Conservation (phyloP, 176 grass and related monocot species). For the Dendrocalamus sinicus region DNA sequence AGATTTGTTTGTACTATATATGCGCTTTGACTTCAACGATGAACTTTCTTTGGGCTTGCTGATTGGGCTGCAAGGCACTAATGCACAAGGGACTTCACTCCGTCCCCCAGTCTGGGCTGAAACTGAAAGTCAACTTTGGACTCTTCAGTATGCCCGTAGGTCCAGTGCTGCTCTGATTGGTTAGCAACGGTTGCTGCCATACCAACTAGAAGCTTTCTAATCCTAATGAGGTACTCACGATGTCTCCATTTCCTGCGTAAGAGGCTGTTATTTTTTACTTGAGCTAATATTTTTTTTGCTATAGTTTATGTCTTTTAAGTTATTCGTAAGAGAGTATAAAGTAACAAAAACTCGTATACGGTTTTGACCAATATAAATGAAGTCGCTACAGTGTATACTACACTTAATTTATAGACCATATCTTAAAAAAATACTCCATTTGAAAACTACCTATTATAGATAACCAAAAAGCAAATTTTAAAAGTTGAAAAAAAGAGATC, state of each 20-base stretch:
- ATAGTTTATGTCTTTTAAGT: no score
- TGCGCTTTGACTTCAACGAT: neutral
- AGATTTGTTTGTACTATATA: neutral
- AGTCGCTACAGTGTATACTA: no score
- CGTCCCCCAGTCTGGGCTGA: neutral
- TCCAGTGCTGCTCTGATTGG: neutral
- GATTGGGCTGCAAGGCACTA: neutral
- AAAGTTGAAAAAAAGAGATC: neutral
- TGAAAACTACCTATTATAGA: no score
- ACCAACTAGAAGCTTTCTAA: neutral
- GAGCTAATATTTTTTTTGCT: no score
- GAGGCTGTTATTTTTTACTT: no score
- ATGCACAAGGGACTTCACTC: neutral
- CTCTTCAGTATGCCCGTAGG: neutral
- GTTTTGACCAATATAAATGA: no score
- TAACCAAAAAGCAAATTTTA: no score
- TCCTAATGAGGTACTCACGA: neutral
- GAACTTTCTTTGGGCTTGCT: neutral
- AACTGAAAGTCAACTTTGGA: neutral
- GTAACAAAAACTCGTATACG: no score
- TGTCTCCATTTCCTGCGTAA: neutral
- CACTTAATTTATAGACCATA: no score
- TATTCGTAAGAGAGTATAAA: no score
- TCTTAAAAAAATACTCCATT: accelerated
- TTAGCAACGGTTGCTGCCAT: neutral